Evolutionary conservation across 1,284 basidiomycete genomes (phyloP).

Genomic region (Coniophora puteana): DNA sequence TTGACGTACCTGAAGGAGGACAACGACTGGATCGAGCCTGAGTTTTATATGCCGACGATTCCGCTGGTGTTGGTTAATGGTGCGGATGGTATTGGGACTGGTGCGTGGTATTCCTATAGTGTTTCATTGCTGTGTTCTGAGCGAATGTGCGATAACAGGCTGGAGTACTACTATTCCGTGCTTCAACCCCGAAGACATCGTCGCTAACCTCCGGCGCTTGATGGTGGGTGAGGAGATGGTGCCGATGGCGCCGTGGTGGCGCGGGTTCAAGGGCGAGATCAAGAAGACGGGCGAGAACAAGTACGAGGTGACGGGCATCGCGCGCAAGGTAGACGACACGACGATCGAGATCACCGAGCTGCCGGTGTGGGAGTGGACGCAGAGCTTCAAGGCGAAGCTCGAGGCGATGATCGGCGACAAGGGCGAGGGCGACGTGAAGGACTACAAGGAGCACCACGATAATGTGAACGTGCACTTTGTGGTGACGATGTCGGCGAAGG

Average conservation of each 20-base stretch:
- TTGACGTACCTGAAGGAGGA: slow-evolving; percentile 89
- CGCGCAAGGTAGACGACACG: slow-evolving; percentile 78
- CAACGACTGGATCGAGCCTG: slow-evolving; percentile 86
- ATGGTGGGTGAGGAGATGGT: slow-evolving; percentile 86
- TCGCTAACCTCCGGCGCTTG: slow-evolving; percentile 82
- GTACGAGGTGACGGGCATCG: slow-evolving; percentile 82
- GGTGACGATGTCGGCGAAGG: slow-evolving; percentile 78
- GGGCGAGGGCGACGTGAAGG: slow-evolving; percentile 70
- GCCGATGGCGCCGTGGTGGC: slow-evolving; percentile 96
- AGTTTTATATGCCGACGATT: slow-evolving; percentile 90
- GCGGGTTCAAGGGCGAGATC: slow-evolving; percentile 90
- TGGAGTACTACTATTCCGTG: slow-evolving; percentile 96
- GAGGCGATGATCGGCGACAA: slow-evolving; percentile 80
- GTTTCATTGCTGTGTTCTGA: slow-evolving; percentile 7
- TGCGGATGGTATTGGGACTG: slow-evolving; percentile 97
- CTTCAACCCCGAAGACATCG: slow-evolving; percentile 92
- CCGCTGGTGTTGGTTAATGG: slow-evolving; percentile 94
- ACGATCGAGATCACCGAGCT: slow-evolving; percentile 96
- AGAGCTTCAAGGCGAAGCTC: slow-evolving; percentile 87
- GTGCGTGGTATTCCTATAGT: slow-evolving; percentile 34
- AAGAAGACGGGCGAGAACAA: slow-evolving; percentile 80
- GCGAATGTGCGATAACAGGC: slow-evolving; percentile 49
- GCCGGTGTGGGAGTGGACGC: slow-evolving; percentile 95
- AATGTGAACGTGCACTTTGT: slow-evolving; percentile 92
- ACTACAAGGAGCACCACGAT: slow-evolving; percentile 95